Percentiles rank a stretch among this genome's conserved stretches.
Evolutionary conservation across 345 rosid genomes (phyloP).

Genomic region (Populus deltoides): DNA sequence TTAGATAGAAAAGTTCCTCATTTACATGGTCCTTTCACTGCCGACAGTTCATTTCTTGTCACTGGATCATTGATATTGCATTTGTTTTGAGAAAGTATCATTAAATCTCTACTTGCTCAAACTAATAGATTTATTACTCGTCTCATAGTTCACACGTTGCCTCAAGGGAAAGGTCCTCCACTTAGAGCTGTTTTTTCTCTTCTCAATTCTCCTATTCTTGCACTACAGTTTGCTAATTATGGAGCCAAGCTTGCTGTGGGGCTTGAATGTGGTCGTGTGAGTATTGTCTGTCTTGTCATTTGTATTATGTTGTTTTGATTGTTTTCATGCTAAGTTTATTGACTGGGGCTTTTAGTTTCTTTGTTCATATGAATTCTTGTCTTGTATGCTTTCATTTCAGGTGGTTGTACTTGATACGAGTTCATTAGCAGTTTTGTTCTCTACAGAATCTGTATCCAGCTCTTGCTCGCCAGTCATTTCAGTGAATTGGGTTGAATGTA

Average conservation of each 20-base stretch:
- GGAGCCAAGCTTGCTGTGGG: conserved; percentile 33
- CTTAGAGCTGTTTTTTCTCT: conserved; percentile 22
- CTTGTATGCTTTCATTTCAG: conserved; percentile 14
- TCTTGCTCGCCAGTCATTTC: conserved; percentile 23
- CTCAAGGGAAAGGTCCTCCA: conserved; percentile 35
- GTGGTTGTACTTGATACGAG: conserved; percentile 24
- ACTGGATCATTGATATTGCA: background rate
- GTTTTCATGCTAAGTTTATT: background rate
- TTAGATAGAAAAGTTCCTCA: conserved; percentile 5
- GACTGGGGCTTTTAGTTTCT: background rate
- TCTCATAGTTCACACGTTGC: conserved; percentile 38
- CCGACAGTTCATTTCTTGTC: conserved; percentile 4
- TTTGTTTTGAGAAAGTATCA: conserved; percentile 4
- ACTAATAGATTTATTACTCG: conserved; percentile 4
- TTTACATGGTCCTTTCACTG: background rate
- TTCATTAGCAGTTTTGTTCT: conserved; percentile 23
- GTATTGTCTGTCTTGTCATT: conserved; percentile 8
- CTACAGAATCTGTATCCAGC: conserved; percentile 15
- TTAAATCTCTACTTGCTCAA: conserved; percentile 7
- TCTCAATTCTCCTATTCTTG: conserved; percentile 19
- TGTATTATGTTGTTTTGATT: background rate
- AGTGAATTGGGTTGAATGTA: conserved; percentile 4
- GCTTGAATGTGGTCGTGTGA: conserved; percentile 24
- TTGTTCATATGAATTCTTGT: conserved; percentile 6
- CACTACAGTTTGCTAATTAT: conserved; percentile 10